Percentiles rank a stretch among this genome's conserved stretches.
These are phyloP conservation scores for Linderniella brevidens DNA, from an alignment of 257 asterid genomes.

Conservation along the genomic window DNA sequence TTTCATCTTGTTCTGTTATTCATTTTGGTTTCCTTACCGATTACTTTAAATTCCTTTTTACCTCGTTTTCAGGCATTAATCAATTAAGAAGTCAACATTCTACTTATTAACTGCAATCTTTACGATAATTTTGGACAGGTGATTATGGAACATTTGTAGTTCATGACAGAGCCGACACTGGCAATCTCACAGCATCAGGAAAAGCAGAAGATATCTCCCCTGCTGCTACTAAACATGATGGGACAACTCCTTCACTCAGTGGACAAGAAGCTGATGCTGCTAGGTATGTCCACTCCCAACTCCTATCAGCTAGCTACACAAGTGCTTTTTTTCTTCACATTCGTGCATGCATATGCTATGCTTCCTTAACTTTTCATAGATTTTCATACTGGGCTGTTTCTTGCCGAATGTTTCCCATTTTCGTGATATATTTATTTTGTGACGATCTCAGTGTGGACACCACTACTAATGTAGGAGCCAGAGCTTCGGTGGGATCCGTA, in stretches of 20 bases:
- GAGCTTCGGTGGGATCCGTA: conserved; percentile 12
- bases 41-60: too few species aligned
- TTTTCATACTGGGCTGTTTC: neutral
- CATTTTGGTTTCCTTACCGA: too few species aligned
- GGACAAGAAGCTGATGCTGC: conserved; percentile 28
- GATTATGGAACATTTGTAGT: conserved; percentile 76
- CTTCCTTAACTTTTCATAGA: too few species aligned
- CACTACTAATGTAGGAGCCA: conserved; percentile 19
- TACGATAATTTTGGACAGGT: conserved; percentile 28
- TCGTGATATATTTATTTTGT: too few species aligned
- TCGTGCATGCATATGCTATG: too few species aligned
- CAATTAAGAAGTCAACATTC: too few species aligned
- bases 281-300: conserved; percentile 16
- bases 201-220: conserved; percentile 7
- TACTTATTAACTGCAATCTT: neutral
- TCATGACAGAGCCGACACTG: conserved; percentile 33
- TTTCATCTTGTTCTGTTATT: too few species aligned
- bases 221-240: conserved; percentile 24
- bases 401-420: neutral
- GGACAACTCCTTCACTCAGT: conserved; percentile 23
- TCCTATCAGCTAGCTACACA: too few species aligned
- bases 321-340: too few species aligned
- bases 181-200: too few species aligned
- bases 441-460: conserved; percentile 27
- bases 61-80: too few species aligned